These are phyloP conservation scores for Gaultheria prostrata DNA, from an alignment of 148 eudicot genomes.

Conservation along the genomic window DNA sequence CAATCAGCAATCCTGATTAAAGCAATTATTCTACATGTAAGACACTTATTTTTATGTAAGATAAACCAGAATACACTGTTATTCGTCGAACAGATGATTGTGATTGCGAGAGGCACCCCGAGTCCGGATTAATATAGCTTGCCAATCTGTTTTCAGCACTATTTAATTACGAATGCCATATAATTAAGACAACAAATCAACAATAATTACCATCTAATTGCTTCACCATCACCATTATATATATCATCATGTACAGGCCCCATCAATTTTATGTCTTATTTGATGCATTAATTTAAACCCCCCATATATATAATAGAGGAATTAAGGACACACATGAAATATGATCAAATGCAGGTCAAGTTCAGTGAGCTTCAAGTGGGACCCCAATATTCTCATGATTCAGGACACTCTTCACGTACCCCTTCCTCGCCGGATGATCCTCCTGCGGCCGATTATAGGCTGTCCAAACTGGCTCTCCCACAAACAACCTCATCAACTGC, in stretches of 20 bases:
- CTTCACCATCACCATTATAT: background rate
- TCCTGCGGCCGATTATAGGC: slow-evolving; percentile 78
- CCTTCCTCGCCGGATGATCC: slow-evolving; percentile 73
- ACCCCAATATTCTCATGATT: slow-evolving; percentile 34
- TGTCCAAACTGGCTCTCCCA: slow-evolving; percentile 90
- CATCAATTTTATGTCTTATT: background rate
- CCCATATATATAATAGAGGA: background rate
- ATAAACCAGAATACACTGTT: too few species aligned
- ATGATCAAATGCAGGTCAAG: background rate
- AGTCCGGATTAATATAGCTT: too few species aligned
- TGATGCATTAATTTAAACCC: background rate
- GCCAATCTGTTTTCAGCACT: too few species aligned
- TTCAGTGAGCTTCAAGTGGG: slow-evolving; percentile 56
- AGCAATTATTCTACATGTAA: too few species aligned
- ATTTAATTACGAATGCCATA: background rate
- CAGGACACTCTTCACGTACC: slow-evolving; percentile 42
- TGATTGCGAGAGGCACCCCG: too few species aligned
- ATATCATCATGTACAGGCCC: too few species aligned
- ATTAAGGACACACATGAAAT: background rate
- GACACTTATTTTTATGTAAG: too few species aligned
- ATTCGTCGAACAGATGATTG: too few species aligned
- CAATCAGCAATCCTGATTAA: too few species aligned
- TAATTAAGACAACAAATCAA: background rate
- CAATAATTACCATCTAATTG: background rate
- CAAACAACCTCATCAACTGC: slow-evolving; percentile 88